Evolutionary conservation across 345 rosid genomes (phyloP).

Genomic region (Murraya paniculata): DNA sequence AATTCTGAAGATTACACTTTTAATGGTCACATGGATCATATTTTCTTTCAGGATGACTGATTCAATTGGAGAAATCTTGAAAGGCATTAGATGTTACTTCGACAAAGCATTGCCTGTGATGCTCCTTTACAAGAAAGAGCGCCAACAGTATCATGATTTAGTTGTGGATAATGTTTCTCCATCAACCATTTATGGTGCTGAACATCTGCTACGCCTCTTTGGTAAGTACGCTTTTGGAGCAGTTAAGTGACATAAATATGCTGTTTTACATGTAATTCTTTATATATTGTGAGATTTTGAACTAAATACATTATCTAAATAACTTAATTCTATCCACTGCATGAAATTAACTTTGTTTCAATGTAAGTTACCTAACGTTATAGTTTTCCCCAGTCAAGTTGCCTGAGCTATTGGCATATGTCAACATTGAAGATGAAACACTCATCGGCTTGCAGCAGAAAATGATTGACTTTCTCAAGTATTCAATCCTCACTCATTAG

Average conservation of each 20-base stretch:
- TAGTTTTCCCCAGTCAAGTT: constrained; percentile 54
- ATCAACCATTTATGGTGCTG: constrained; percentile 76
- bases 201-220: constrained; percentile 77
- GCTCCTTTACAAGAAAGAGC: constrained; percentile 85
- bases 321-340: neutral
- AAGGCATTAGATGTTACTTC: constrained; percentile 76
- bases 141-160: constrained; percentile 60
- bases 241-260: neutral
- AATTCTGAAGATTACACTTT: neutral
- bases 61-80: constrained; percentile 65
- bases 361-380: neutral
- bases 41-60: constrained; percentile 50
- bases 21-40: constrained; percentile 9
- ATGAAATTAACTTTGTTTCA: neutral
- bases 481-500: constrained; percentile 3
- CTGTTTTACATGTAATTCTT: neutral
- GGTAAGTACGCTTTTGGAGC: constrained; percentile 34
- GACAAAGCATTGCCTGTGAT: constrained; percentile 81
- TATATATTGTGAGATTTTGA: neutral
- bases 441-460: constrained; percentile 74
- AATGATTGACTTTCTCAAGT: constrained; percentile 86
- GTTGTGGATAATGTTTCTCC: constrained; percentile 55
- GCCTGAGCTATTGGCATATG: constrained; percentile 84
- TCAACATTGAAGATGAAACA: constrained; percentile 89
- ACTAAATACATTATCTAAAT: neutral